phyloP scores from a whole-genome alignment of 1,284 basidiomycete species.

The Thecaphora thlaspeos region DNA sequence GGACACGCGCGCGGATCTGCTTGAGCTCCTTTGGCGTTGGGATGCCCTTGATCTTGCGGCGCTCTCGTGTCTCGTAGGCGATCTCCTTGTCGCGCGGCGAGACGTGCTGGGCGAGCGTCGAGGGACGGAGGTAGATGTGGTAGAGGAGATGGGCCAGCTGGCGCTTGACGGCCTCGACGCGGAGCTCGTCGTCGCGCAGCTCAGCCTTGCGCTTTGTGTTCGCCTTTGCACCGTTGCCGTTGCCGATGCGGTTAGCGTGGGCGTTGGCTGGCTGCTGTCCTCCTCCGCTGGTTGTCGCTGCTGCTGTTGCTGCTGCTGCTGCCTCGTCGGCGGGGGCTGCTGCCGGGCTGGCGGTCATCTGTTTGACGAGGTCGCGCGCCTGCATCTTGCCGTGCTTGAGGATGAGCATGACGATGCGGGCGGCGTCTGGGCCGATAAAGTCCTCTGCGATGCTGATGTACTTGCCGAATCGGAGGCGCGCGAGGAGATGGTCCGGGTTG shows the following conservation, averaged over 20 bases:
- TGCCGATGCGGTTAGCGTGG: conserved; percentile 7
- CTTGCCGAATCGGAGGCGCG: conserved; percentile 54
- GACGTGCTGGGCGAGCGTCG: conserved; percentile 56
- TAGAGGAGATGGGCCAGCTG: conserved; percentile 34
- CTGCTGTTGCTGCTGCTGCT: conserved; percentile 3
- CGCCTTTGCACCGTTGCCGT: conserved; percentile 6
- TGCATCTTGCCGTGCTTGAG: conserved; percentile 83
- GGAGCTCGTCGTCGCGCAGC: conserved; percentile 7
- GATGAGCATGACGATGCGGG: conserved; percentile 60
- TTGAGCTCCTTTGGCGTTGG: conserved; percentile 58
- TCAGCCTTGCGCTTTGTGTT: conserved; percentile 25
- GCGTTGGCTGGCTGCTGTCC: conserved; percentile 3
- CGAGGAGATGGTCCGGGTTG: conserved; percentile 57
- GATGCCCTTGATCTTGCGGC: conserved; percentile 50
- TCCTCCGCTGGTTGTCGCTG: conserved; percentile 1
- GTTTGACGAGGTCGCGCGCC: conserved; percentile 67
- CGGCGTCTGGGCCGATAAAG: conserved; percentile 67
- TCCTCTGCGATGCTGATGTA: conserved; percentile 77
- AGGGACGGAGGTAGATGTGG: conserved; percentile 45
- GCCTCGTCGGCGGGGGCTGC: background rate
- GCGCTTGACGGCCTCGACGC: conserved; percentile 8
- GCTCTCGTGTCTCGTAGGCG: conserved; percentile 43
- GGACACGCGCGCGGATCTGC: conserved; percentile 50
- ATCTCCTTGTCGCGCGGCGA: conserved; percentile 54
- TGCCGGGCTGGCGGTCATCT: conserved; percentile 58